Evolutionary conservation across 2,329 filamentous ascomycete genomes (phyloP).

Genomic region (Massarina eburnea): DNA sequence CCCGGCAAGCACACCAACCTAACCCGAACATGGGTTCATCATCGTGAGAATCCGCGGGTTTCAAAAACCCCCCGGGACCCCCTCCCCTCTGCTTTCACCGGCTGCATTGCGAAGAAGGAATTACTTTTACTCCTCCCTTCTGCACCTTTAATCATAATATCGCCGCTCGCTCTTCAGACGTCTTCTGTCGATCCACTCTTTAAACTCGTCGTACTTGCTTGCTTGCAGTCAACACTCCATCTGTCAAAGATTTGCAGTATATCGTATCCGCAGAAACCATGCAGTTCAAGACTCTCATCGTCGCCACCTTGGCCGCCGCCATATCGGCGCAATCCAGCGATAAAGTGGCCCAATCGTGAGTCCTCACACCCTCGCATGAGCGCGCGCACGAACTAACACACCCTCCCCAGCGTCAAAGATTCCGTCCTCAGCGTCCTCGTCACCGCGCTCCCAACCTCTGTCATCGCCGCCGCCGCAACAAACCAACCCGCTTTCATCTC

Average conservation of each 20-base stretch:
- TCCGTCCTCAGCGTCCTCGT: slow-evolving; percentile 48
- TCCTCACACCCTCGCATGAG: background rate
- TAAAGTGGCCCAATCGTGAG: background rate
- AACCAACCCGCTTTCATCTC: slow-evolving; percentile 46
- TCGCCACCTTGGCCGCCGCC: slow-evolving; percentile 33
- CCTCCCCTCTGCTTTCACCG: background rate
- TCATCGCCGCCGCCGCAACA: slow-evolving; percentile 44
- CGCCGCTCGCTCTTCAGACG: background rate
- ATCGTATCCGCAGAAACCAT: slow-evolving; percentile 22
- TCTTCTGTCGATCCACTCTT: slow-evolving; percentile 20
- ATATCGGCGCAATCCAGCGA: slow-evolving; percentile 22
- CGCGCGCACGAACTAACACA: background rate
- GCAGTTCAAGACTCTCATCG: slow-evolving; percentile 30
- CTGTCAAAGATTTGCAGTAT: no score
- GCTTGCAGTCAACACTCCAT: slow-evolving; percentile 30
- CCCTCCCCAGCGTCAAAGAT: slow-evolving; percentile 23
- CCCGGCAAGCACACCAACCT: no score
- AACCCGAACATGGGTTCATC: no score
- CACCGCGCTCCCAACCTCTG: slow-evolving; percentile 48
- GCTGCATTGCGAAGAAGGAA: slow-evolving; percentile 1
- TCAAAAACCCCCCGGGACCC: slow-evolving; percentile 10
- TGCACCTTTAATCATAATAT: slow-evolving; percentile 1
- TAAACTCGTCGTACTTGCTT: slow-evolving; percentile 12
- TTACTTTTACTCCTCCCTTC: slow-evolving; percentile 1
- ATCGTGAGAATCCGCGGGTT: slow-evolving; percentile 3